Evolutionary conservation across 176 grass and related monocot species (phyloP), one percentile per base, ranked within the genome.

Genomic region (Juncus inflexus): DNA sequence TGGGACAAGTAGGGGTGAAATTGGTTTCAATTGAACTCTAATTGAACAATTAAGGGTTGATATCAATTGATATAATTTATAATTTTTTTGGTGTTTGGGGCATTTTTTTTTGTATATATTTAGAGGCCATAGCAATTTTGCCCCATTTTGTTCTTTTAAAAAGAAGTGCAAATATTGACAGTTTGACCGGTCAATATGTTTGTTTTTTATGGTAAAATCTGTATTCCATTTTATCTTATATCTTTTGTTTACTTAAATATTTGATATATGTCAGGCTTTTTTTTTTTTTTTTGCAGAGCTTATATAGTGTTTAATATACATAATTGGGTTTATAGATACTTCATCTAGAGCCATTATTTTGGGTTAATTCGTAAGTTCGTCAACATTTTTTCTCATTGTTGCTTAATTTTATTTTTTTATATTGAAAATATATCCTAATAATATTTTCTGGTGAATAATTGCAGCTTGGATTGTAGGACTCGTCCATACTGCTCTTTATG

Each of bases 41-140:
- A 45, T 45, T 45, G 3, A 3, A 45, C 42, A 7, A n/a, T 59
- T 54, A 63, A 74, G 49, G 15, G 15, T 54, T 39, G 51, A 37
- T 67, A 12, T 69, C 52, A 69, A 41, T 45, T 67, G 52, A 13
- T 56, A 9, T 15, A 42, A 42, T 70, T 70, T 45, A 37, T 15
- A 42, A 42, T 7, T 42, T 8, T 40, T 19, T 55, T 81, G 94
- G 82, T 99, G 51, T 89, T 76, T 39, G 91, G 94, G 94, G 83
- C 94, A 12, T 99, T 99, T 80, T 99, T 88, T n/a, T n/a, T n/a
- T n/a, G n/a, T 1, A 80, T 99, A 69, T 99, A 90, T 64, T 69
- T 99, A 78, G 95, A 99, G 50, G 80, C 89, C 13, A 88, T 92
- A 76, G 95, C 89, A n/a, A 99, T 99, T 84, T 85, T 99, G 55